Conservation (phyloP, 495 filamentous ascomycete species). For the Neurospora africana region DNA sequence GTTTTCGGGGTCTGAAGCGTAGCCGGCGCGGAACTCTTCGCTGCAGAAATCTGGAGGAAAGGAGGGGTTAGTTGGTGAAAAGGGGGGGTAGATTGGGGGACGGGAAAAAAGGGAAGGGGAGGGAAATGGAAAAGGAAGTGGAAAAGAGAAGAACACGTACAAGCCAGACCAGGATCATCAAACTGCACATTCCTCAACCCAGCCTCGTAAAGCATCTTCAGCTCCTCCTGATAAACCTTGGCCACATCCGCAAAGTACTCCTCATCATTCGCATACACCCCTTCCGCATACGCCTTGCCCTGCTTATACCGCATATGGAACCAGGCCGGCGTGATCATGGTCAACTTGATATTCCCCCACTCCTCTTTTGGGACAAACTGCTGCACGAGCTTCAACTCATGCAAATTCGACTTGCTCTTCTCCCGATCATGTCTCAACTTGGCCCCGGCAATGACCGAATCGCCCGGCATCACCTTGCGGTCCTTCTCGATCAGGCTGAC, state of each 20-base stretch:
- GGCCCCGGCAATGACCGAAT: constrained; percentile 61
- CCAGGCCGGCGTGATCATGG: constrained; percentile 59
- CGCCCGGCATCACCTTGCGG: constrained; percentile 60
- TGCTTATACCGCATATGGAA: constrained; percentile 66
- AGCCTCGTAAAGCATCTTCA: constrained; percentile 56
- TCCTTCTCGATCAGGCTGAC: constrained; percentile 51
- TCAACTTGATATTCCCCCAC: constrained; percentile 59
- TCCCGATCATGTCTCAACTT: constrained; percentile 59
- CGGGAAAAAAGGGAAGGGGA: neutral
- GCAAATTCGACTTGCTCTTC: constrained; percentile 55
- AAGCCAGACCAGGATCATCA: constrained; percentile 68
- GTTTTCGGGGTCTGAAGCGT: constrained; percentile 51
- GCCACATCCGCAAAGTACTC: constrained; percentile 70
- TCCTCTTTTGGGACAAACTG: constrained; percentile 46
- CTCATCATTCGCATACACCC: constrained; percentile 53
- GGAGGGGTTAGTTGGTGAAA: neutral
- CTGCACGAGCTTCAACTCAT: constrained; percentile 58
- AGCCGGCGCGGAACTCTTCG: constrained; percentile 60
- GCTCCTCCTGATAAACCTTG: constrained; percentile 55
- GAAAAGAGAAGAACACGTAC: constrained; percentile 31
- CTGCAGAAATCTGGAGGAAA: constrained; percentile 57
- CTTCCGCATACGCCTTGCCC: constrained; percentile 55
- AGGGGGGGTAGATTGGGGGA: neutral
- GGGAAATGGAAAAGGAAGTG: neutral
- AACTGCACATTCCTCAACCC: constrained; percentile 64